Evolutionary conservation across 2,329 filamentous ascomycete genomes (phyloP), one percentile per base, ranked within the genome.

Genomic region (Capronia coronata): DNA sequence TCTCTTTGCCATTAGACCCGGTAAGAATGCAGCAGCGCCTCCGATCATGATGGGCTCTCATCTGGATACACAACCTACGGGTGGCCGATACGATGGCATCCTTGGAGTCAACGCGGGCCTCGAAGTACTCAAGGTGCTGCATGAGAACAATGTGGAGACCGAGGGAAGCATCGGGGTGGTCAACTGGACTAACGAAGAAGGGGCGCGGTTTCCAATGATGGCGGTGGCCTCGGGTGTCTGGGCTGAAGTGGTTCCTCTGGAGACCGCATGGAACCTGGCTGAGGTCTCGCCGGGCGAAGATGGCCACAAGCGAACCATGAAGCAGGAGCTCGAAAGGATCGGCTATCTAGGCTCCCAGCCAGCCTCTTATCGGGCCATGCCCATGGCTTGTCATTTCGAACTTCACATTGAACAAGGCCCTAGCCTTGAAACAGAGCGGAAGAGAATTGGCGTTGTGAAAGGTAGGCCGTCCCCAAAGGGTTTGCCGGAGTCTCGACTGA

Each of bases 331-430:
- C 0, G 71, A 84, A 61, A 75, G 83, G 11, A 88, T 89, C 43
- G 81, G 82, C 0, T 89, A 86, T 56, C 68, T 87, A 0, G 86
- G 86, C 11, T 58, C 66, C 0, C 67, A 73, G 0, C 73, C 76
- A 7, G 77, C 78, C 18, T 79, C 73, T 46, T 73, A 83, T 63
- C 71, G 75, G 54, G 70, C 73, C 25, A 78, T 75, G 13, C 84
- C 83, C 0, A 81, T 91, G 67, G 83, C 78, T 7, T 85, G 84
- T 0, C 86, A 91, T 65, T 91, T 93, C 61, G 86, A 93, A 65
- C 73, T 93, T 10, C 87, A 93, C 63, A 91, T 93, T 44, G 88
- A 94, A 64, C 88, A 94, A 64, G 86, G 86, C 0, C 86, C 86
- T 0, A 78, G 87, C 29, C 74, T 94, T 0, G 82, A 90, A 61